These are phyloP conservation scores for Teunomyces pallodes DNA, from an alignment of 805 yeast genomes.

Conservation along the genomic window DNA sequence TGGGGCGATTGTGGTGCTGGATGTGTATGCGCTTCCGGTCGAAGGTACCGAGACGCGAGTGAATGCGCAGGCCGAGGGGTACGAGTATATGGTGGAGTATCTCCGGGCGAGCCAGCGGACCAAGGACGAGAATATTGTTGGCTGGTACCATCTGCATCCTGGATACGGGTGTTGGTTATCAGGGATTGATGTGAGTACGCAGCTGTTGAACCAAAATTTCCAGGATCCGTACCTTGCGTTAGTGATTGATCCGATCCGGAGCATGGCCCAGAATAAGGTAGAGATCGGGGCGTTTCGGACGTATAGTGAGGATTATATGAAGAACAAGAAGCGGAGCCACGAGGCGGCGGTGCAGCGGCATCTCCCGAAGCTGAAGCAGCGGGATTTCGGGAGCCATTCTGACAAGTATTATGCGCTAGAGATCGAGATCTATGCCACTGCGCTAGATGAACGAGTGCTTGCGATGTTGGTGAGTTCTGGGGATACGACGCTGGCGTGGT, in stretches of 20 bases:
- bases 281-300: constrained; percentile 92
- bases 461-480: constrained; percentile 9
- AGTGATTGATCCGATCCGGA: constrained; percentile 80
- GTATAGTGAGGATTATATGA: constrained; percentile 37
- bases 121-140: constrained; percentile 70
- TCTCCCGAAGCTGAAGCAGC: constrained; percentile 50
- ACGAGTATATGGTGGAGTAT: constrained; percentile 91
- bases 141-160: constrained; percentile 99
- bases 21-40: constrained; percentile 84
- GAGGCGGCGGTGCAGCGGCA: constrained; percentile 4
- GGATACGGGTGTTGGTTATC: constrained; percentile 98
- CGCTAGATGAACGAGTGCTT: constrained; percentile 37
- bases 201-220: constrained; percentile 74
- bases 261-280: constrained; percentile 58
- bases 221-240: constrained; percentile 92
- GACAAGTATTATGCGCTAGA: constrained; percentile 66
- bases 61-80: constrained; percentile 90
- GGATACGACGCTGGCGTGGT: constrained; percentile 11
- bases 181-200: constrained; percentile 91
- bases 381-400: constrained; percentile 71
- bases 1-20: constrained; percentile 63
- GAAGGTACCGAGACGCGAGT: constrained; percentile 96
- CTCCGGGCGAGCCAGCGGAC: constrained; percentile 52
- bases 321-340: constrained; percentile 6
- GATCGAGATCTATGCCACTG: constrained; percentile 56